A percentile compares a stretch with the other conserved stretches of the same genome.
These are phyloP conservation scores for Micractinium conductrix DNA, from an alignment of 139 green algal species.

Conservation along the genomic window DNA sequence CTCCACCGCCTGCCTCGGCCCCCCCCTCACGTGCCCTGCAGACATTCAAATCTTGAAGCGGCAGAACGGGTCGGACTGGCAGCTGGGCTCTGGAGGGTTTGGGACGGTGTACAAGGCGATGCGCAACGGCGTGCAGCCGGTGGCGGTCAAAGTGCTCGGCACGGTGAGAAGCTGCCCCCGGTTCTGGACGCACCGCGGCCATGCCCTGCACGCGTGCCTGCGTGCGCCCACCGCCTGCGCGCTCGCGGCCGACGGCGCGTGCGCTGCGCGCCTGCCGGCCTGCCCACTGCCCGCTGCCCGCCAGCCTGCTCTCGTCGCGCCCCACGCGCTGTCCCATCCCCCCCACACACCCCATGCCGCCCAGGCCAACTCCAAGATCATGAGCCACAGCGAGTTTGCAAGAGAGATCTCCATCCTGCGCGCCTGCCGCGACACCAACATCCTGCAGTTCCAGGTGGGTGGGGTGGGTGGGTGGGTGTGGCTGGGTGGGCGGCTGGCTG, in stretches of 20 bases:
- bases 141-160: slow-evolving; percentile 49
- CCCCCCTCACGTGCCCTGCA: not conserved
- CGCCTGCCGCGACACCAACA: slow-evolving; percentile 56
- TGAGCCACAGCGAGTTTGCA: not conserved
- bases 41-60: slow-evolving; percentile 39
- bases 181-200: not conserved
- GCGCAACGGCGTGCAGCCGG: slow-evolving; percentile 46
- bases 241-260: no score
- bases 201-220: no score
- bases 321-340: not conserved
- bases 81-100: slow-evolving; percentile 52
- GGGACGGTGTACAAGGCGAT: slow-evolving; percentile 56
- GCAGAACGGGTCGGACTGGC: slow-evolving; percentile 41
- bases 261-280: not conserved
- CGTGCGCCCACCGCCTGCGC: no score
- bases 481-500: not conserved
- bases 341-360: not conserved
- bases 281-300: not conserved
- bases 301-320: not conserved
- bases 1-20: not conserved
- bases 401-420: slow-evolving; percentile 53
- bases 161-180: not conserved
- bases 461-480: no score
- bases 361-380: slow-evolving; percentile 5
- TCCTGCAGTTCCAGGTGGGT: slow-evolving; percentile 49